A percentile compares a stretch with the other conserved stretches of the same genome.
phyloP scores from a whole-genome alignment of 2,329 filamentous ascomycete genomes.

The Lasiodiplodia theobromae region DNA sequence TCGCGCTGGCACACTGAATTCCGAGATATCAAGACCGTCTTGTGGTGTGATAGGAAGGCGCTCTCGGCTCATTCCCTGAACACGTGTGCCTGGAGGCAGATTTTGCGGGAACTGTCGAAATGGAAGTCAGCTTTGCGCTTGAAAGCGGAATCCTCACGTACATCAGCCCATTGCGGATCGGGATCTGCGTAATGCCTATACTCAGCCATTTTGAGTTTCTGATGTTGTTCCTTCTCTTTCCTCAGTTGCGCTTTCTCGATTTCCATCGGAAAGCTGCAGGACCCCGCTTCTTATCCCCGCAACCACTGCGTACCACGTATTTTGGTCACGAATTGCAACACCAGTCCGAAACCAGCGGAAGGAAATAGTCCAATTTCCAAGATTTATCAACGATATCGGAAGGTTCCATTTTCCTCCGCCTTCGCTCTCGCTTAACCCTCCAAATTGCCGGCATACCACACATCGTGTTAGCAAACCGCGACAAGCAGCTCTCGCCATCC shows the following conservation, averaged over 20 bases:
- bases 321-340: background rate
- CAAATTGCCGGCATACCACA: background rate
- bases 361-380: background rate
- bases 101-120: background rate
- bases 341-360: background rate
- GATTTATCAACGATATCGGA: background rate
- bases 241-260: background rate
- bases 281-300: constrained; percentile 3
- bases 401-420: background rate
- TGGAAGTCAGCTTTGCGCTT: background rate
- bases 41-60: background rate
- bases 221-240: background rate
- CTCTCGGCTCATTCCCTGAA: constrained; percentile 1
- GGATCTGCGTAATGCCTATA: constrained; percentile 3
- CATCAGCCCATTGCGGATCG: background rate
- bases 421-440: background rate
- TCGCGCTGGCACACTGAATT: constrained; percentile 34
- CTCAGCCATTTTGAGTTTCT: background rate
- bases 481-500: background rate
- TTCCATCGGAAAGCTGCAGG: too few species aligned
- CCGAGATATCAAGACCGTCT: constrained; percentile 33
- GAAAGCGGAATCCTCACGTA: background rate
- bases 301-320: background rate
- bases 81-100: background rate
- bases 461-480: background rate